phyloP scores from a whole-genome alignment of 2,329 filamentous ascomycete species.

The Trichophyton rubrum region DNA sequence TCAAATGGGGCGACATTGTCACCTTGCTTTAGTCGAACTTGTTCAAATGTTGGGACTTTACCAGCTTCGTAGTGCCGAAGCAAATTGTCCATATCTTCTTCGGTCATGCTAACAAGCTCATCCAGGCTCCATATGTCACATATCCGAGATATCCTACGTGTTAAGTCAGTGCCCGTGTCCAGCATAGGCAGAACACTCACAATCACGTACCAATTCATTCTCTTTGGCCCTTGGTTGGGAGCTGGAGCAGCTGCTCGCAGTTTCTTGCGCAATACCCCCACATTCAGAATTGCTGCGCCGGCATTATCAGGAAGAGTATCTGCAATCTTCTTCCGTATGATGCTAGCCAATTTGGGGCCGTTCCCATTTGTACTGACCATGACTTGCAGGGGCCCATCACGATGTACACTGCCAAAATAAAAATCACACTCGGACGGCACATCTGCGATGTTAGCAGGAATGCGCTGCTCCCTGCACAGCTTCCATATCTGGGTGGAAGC shows the following conservation, averaged over 20 bases:
- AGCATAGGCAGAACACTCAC: not conserved
- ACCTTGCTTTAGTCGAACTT: slow-evolving; percentile 12
- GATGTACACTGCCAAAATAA: slow-evolving; percentile 92
- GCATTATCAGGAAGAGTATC: slow-evolving; percentile 61
- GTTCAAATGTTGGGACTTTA: slow-evolving; percentile 15
- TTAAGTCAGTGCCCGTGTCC: not conserved
- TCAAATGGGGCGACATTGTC: slow-evolving; percentile 14
- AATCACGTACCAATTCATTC: slow-evolving; percentile 70
- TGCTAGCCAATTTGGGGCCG: slow-evolving; percentile 77
- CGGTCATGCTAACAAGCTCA: slow-evolving; percentile 62
- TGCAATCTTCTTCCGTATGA: slow-evolving; percentile 73
- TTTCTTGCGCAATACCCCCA: slow-evolving; percentile 67
- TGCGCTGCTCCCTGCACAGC: slow-evolving; percentile 70
- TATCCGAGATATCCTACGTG: slow-evolving; percentile 63
- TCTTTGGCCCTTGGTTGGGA: slow-evolving; percentile 61
- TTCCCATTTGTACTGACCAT: slow-evolving; percentile 99
- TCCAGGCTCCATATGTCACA: slow-evolving; percentile 70
- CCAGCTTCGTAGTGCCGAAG: slow-evolving; percentile 49
- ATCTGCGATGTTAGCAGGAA: slow-evolving; percentile 91
- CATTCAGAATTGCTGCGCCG: slow-evolving; percentile 72
- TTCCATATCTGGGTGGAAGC: slow-evolving; percentile 90
- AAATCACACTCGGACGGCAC: slow-evolving; percentile 96
- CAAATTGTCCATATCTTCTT: slow-evolving; percentile 65
- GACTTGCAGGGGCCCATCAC: slow-evolving; percentile 88
- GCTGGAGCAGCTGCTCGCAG: slow-evolving; percentile 64